These are phyloP conservation scores for Jatropha podagrica DNA, from an alignment of 441 rosid genomes.

Conservation along the genomic window DNA sequence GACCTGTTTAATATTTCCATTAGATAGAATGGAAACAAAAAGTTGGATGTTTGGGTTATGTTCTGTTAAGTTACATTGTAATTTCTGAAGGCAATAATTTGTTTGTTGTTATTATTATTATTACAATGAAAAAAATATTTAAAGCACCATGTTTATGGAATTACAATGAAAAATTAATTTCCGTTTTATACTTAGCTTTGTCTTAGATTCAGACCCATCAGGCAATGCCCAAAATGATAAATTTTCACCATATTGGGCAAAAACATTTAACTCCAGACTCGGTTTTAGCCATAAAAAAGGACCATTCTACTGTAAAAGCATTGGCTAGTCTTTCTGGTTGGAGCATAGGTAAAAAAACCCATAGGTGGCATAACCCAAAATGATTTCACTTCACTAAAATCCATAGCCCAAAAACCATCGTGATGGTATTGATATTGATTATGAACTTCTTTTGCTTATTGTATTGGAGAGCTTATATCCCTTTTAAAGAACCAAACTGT, in stretches of 20 bases:
- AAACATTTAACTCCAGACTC: conserved; percentile 35
- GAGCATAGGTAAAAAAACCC: conserved; percentile 39
- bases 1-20: background rate
- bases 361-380: conserved; percentile 44
- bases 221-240: conserved; percentile 43
- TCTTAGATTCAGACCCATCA: conserved; percentile 41
- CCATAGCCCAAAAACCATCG: conserved; percentile 37
- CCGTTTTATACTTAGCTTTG: conserved; percentile 48
- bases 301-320: conserved; percentile 43
- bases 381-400: conserved; percentile 44
- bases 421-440: conserved; percentile 58
- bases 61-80: background rate
- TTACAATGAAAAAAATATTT: background rate
- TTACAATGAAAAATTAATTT: conserved; percentile 35
- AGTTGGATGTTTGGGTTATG: background rate
- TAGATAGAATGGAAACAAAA: background rate
- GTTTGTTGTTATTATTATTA: too few relatives aligned
- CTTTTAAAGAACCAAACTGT: conserved; percentile 38
- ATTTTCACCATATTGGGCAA: conserved; percentile 46
- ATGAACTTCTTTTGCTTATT: conserved; percentile 43
- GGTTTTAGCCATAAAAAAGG: conserved; percentile 30
- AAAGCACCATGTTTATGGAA: too few relatives aligned
- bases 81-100: too few relatives aligned
- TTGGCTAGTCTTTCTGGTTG: conserved; percentile 54
- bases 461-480: conserved; percentile 52